A percentile compares a stretch with the other conserved stretches of the same genome.
Conservation (phyloP, 139 green algal species). For the Zygnema cylindricum region DNA sequence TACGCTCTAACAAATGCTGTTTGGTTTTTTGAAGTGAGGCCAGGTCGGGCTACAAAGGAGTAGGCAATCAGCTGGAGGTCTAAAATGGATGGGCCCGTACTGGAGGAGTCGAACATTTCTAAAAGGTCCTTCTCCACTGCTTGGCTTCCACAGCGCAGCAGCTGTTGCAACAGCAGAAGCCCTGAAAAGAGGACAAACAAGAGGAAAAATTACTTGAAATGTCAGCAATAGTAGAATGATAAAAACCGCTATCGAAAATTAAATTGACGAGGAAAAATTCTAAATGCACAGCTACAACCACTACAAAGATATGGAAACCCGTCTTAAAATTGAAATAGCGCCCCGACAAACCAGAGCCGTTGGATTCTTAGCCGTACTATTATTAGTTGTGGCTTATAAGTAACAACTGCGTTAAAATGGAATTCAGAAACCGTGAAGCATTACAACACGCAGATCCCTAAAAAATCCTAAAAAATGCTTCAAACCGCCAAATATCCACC, state of each 20-base stretch:
- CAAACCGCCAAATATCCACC: too few relatives aligned
- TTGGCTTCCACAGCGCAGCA: background rate
- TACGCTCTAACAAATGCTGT: background rate
- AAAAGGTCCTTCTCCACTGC: slow-evolving; percentile 2
- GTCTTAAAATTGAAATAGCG: background rate
- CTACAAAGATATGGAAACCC: background rate
- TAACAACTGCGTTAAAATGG: too few relatives aligned
- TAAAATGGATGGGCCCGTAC: background rate
- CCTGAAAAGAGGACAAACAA: background rate
- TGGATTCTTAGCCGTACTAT: too few relatives aligned
- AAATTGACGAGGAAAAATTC: background rate
- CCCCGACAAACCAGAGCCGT: background rate
- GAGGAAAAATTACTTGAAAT: background rate
- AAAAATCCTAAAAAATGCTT: too few relatives aligned
- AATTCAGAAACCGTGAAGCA: too few relatives aligned
- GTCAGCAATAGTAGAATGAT: background rate
- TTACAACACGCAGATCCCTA: too few relatives aligned
- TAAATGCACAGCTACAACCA: background rate
- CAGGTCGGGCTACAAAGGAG: background rate
- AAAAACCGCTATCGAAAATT: background rate
- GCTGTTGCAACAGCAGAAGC: slow-evolving; percentile 7
- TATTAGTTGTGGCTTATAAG: too few relatives aligned
- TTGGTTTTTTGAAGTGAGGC: slow-evolving; percentile 1
- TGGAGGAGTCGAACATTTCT: background rate
- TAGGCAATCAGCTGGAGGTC: background rate